phyloP scores from a whole-genome alignment of 495 filamentous ascomycete genomes.

The Niebla homalea region DNA sequence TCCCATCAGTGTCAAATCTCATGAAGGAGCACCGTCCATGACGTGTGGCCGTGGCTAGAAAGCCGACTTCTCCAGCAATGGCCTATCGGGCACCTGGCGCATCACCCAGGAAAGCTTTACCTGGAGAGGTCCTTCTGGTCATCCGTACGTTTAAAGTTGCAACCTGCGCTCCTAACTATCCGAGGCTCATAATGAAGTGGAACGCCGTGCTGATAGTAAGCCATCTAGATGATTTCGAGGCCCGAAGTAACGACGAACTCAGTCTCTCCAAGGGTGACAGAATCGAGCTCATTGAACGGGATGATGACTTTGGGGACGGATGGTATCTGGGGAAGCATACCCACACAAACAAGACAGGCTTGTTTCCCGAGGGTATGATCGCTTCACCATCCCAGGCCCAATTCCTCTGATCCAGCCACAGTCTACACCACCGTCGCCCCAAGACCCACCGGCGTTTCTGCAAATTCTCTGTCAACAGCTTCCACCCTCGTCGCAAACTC shows the following conservation, averaged over 20 bases:
- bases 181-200: not conserved
- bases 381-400: not conserved
- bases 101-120: slow-evolving; percentile 35
- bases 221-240: slow-evolving; percentile 60
- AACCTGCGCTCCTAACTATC: not conserved
- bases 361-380: slow-evolving; percentile 76
- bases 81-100: slow-evolving; percentile 26
- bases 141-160: slow-evolving; percentile 48
- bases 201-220: slow-evolving; percentile 5
- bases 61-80: slow-evolving; percentile 22
- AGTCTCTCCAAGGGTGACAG: slow-evolving; percentile 75
- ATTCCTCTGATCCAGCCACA: not conserved
- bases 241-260: slow-evolving; percentile 85
- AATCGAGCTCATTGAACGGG: slow-evolving; percentile 83
- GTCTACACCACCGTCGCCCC: slow-evolving; percentile 24
- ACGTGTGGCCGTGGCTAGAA: too few relatives aligned
- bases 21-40: too few relatives aligned
- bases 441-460: slow-evolving; percentile 14
- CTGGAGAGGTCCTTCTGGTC: slow-evolving; percentile 60
- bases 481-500: not conserved
- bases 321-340: slow-evolving; percentile 88
- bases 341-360: slow-evolving; percentile 58
- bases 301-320: slow-evolving; percentile 95
- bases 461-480: slow-evolving; percentile 8
- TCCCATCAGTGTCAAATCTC: too few relatives aligned